Conservation (phyloP, 2,329 filamentous ascomycete genomes). For the Bertia moriformis region DNA sequence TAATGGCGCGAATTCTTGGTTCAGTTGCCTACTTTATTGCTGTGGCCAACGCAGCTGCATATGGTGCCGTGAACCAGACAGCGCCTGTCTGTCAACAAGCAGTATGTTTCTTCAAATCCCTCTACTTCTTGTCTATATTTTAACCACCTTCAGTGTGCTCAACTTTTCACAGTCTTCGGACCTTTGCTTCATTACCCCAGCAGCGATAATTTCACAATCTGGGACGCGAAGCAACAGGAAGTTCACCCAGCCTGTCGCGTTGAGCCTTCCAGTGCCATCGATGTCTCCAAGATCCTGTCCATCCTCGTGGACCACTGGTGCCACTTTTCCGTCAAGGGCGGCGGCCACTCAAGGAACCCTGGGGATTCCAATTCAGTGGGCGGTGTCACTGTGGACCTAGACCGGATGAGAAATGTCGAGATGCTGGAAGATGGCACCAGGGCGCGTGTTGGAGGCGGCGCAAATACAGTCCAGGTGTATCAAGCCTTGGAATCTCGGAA, state of each 20-base stretch:
- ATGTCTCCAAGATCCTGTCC: conserved; percentile 3
- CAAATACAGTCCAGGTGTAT: conserved; percentile 11
- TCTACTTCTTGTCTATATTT: neutral
- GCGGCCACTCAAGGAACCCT: conserved; percentile 14
- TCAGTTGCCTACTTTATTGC: neutral
- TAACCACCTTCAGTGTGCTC: neutral
- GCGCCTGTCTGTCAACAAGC: neutral
- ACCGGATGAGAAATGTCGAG: conserved; percentile 10
- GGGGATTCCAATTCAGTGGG: conserved; percentile 14
- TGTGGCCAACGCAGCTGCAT: too few species aligned
- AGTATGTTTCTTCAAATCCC: neutral
- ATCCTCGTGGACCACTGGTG: conserved; percentile 3
- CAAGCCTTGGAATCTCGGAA: conserved; percentile 8
- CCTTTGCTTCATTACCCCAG: conserved; percentile 1
- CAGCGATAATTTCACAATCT: conserved; percentile 3
- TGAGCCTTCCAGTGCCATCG: conserved; percentile 1
- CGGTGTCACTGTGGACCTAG: conserved; percentile 17
- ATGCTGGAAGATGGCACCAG: conserved; percentile 9
- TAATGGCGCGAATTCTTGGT: neutral
- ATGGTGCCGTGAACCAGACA: too few species aligned
- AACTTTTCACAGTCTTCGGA: conserved; percentile 1
- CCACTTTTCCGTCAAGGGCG: conserved; percentile 16
- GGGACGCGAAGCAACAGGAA: conserved; percentile 3
- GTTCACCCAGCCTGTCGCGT: conserved; percentile 3
- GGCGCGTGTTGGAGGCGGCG: conserved; percentile 10